Evolutionary conservation across 2,329 filamentous ascomycete species (phyloP), one percentile per base, ranked within the genome.

Genomic region (Allantophomopsis cytisporea): DNA sequence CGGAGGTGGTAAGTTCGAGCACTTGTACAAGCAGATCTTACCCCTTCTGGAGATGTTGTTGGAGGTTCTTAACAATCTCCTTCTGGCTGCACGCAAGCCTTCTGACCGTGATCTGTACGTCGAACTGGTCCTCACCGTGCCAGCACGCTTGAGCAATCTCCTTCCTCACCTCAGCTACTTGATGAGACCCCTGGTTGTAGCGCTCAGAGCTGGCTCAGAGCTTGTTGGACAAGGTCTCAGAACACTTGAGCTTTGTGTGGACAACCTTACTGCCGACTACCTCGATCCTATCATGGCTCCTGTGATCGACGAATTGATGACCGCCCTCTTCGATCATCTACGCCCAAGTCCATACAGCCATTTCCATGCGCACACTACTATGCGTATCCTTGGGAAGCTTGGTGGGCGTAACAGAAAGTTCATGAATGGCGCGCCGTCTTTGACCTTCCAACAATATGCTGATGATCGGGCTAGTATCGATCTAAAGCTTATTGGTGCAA

Each of bases 221-320:
- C 72, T 99, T 31, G 89, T 98, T 14, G 88, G 88, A 0, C 93
- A 98, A 58, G 91, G 91, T 0, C 67, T 99, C 6, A 71, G 93
- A 20, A 99, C 91, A 0, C 65, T 99, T 5, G 91, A 99, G 54
- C 73, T 99, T 2, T 99, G 91, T 53, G 91, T 99, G 14, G 91
- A 99, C 47, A 99, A 99, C 50, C 71, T 99, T 0, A 98, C 93
- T 0, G 89, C 91, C 0, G 91, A 98, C 53, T 99, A 98, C 54
- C 66, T 99, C 12, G 91, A 99, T 51, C 93, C 91, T 0, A 96
- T 99, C 52, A 98, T 98, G 89, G 86, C 89, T 2, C 93, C 91
- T 0, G 93, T 96, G 18, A 96, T 99, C 59, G 89, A 98, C 51
- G 91, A 99, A 55, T 68, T 99, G 35, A 98, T 98, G 91, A 91